Evolutionary conservation across 2,329 filamentous ascomycete genomes (phyloP), one percentile per base, ranked within the genome.

Genomic region (Thelonectria discophora): DNA sequence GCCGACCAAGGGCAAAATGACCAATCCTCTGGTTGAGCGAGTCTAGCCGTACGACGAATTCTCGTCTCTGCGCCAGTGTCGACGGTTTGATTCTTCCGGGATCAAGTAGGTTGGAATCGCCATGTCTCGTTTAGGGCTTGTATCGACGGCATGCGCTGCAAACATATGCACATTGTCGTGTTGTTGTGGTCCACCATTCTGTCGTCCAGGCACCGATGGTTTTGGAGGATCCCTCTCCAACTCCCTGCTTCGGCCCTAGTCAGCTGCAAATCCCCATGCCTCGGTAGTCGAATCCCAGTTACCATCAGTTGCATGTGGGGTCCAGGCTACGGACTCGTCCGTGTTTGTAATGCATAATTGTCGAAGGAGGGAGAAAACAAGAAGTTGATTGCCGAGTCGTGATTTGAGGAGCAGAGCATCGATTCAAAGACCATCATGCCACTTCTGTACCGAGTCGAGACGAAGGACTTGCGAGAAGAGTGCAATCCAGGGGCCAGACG

Each of bases 1-100:
- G 27, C 5, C 27, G 27, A 30, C 27, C 9, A 8, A 30, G 27
- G 9, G 27, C 27, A 30, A 30, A 30, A 30, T 8, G 7, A 2
- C 9, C 27, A 8, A 30, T 30, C 27, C 27, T 30, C 27, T 30
- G n/a, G 27, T 30, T 30, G 27, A 30, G 27, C 8, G 8, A 7
- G 4, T 30, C 27, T 8, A 30, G 27, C 27, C 8, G 27, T 43
- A 18, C 20, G 40, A 4, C 40, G 17, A 7, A 5, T 43, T 17
- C n/a, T 18, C 18, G 15, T 18, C 40, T 18, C 40, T 9, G 10
- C 12, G 17, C 9, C 40, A 43, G 18, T 15, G n/a, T 18, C 40
- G 21, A 20, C 45, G 5, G 12, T 55, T 48, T 49, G 45, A 55
- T 55, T 55, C 53, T 48, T 48, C 11, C 39, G 53, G 30, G 9